Evolutionary conservation across 768 basidiomycete species (phyloP), one percentile per base, ranked within the genome.

Genomic region (Lyophyllum semitale): DNA sequence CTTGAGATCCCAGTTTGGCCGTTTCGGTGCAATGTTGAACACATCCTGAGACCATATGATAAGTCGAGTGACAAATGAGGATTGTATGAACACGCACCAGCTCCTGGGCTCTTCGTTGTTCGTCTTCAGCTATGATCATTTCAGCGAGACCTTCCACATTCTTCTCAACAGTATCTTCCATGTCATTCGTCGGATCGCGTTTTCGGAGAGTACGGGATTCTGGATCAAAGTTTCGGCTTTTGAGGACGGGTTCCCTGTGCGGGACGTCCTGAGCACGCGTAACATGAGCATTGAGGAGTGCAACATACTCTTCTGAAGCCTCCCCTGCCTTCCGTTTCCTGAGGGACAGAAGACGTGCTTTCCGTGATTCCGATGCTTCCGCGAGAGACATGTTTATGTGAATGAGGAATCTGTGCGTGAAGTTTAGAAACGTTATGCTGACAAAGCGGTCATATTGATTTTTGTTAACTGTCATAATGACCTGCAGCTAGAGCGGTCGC

Each of bases 21-120:
- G 83, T 80, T 95, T 98, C 3, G 97, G 97, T 22, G 95, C 95
- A 62, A 99, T 98, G 67, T 97, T 98, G 69, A 97, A 92, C 42
- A 97, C 78, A 68, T 96, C 93, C 95, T 96, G 42, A 26, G 40
- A 22, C n/a, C 25, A 32, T 17, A 18, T 29, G n/a, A n/a, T 17
- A 23, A 43, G 37, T 22, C 20, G 7, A 42, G 3, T 15, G 18
- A 13, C 15, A 12, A n/a, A 8, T 15, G n/a, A 35, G 26, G 41
- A 1, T 11, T 1, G n/a, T 17, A 15, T 26, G 27, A 13, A 25
- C 3, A 73, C 86, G 57, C 68, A 95, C 95, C 67, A 98, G 77
- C 63, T 98, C 96, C 69, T 96, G 89, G 11, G 84, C 83, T 65
- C 94, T 76, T 59, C 85, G 85, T 67, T 85, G 83, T 68, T 93